Evolutionary conservation across 2,329 filamentous ascomycete genomes (phyloP).

Genomic region (Intubia oerlemansii): DNA sequence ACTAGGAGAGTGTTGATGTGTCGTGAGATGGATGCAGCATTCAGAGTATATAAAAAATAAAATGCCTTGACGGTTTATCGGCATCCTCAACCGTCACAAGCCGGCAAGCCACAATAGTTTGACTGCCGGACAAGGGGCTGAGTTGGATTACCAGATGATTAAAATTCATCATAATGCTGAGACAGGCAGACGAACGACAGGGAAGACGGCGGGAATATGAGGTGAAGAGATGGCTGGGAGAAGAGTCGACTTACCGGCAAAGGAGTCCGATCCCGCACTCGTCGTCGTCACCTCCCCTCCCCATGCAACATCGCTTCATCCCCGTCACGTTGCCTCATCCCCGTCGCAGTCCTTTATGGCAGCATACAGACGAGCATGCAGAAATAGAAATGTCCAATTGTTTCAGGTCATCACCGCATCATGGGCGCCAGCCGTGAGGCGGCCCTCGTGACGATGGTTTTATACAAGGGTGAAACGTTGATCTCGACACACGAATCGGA

Average conservation of each 20-base stretch:
- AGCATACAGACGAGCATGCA: too few species aligned
- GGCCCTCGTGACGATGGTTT: conserved; percentile 51
- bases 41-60: conserved; percentile 4
- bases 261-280: too few species aligned
- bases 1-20: too few species aligned
- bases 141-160: conserved; percentile 10
- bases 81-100: conserved; percentile 8
- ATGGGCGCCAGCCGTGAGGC: conserved; percentile 33
- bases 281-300: too few species aligned
- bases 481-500: conserved; percentile 37
- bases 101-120: background rate
- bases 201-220: too few species aligned
- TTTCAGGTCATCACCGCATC: conserved; percentile 48
- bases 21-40: too few species aligned
- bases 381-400: conserved; percentile 26
- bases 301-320: too few species aligned
- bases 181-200: too few species aligned
- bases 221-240: too few species aligned
- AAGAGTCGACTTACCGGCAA: too few species aligned
- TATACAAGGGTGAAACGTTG: conserved; percentile 32
- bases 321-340: too few species aligned
- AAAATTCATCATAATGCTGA: conserved; percentile 3
- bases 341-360: too few species aligned
- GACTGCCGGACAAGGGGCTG: conserved; percentile 6
- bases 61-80: conserved; percentile 5